phyloP scores from a whole-genome alignment of 2,329 filamentous ascomycete genomes.

The Elsinoe ampelina region DNA sequence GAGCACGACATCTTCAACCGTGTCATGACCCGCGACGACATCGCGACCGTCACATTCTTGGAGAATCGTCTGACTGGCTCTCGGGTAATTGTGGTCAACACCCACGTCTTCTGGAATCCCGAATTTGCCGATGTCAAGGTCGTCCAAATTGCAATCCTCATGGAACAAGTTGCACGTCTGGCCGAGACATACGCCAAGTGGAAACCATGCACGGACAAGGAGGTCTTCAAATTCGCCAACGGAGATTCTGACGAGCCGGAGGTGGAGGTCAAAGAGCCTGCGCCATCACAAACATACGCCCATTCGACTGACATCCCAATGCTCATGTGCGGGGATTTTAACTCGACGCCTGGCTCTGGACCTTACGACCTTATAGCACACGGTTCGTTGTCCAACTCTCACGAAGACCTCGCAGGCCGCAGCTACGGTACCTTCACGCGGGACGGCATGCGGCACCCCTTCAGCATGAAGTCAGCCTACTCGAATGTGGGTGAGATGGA shows the following conservation, averaged over 20 bases:
- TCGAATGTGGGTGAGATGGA: slow-evolving; percentile 72
- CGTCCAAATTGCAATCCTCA: slow-evolving; percentile 87
- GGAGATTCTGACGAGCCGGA: slow-evolving; percentile 42
- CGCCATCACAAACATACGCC: slow-evolving; percentile 77
- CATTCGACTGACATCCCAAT: slow-evolving; percentile 82
- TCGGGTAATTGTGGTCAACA: slow-evolving; percentile 84
- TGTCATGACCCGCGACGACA: slow-evolving; percentile 97
- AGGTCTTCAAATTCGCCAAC: slow-evolving; percentile 38
- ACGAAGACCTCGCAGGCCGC: slow-evolving; percentile 68
- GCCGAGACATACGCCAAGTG: slow-evolving; percentile 76
- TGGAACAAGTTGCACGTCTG: slow-evolving; percentile 82
- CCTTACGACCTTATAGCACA: slow-evolving; percentile 84
- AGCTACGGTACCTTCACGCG: slow-evolving; percentile 90
- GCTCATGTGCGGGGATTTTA: slow-evolving; percentile 91
- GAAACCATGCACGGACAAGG: slow-evolving; percentile 74
- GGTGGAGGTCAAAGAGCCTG: slow-evolving; percentile 48
- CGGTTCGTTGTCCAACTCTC: slow-evolving; percentile 67
- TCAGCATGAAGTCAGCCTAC: slow-evolving; percentile 87
- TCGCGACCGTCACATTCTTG: slow-evolving; percentile 83
- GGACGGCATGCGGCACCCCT: slow-evolving; percentile 88
- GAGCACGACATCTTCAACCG: slow-evolving; percentile 97
- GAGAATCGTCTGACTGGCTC: slow-evolving; percentile 88
- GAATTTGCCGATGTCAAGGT: slow-evolving; percentile 88
- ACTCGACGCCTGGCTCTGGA: slow-evolving; percentile 76
- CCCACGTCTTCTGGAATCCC: slow-evolving; percentile 92